phyloP scores from a whole-genome alignment of 768 basidiomycete species.

The Hygrophoropsis aurantiaca region DNA sequence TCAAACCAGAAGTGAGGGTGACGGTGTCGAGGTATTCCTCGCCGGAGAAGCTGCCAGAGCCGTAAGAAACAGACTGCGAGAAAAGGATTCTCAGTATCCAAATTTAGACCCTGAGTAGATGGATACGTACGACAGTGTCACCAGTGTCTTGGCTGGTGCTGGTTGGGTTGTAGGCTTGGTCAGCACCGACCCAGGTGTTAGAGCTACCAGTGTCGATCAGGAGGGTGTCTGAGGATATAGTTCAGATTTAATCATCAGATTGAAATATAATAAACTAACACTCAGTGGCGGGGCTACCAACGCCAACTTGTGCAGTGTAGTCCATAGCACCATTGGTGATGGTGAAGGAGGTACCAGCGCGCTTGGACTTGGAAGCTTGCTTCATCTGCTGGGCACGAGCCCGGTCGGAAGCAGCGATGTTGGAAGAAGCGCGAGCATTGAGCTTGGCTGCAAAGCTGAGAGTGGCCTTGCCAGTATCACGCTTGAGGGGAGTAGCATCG shows the following conservation, averaged over 20 bases:
- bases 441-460: constrained; percentile 13
- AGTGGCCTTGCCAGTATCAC: constrained; percentile 4
- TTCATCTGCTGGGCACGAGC: constrained; percentile 16
- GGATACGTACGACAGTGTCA: constrained; percentile 14
- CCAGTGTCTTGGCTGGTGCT: constrained; percentile 19
- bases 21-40: constrained; percentile 19
- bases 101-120: no score
- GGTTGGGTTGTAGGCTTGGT: constrained; percentile 13
- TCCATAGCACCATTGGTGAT: constrained; percentile 18
- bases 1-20: constrained; percentile 7
- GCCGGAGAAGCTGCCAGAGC: constrained; percentile 18
- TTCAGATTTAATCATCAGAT: not conserved
- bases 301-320: constrained; percentile 29
- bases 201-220: constrained; percentile 34
- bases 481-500: constrained; percentile 11
- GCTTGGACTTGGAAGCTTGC: constrained; percentile 6
- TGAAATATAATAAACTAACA: constrained; percentile 15
- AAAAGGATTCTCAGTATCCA: not conserved
- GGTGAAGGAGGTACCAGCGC: constrained; percentile 1
- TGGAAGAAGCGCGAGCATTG: constrained; percentile 8
- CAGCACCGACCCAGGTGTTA: constrained; percentile 32
- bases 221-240: constrained; percentile 18
- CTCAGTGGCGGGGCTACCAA: constrained; percentile 23
- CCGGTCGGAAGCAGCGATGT: constrained; percentile 16
- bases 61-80: constrained; percentile 14